Evolutionary conservation across 192 early-diverging fungal genomes (phyloP).

Genomic region (Backusella australiensis): DNA sequence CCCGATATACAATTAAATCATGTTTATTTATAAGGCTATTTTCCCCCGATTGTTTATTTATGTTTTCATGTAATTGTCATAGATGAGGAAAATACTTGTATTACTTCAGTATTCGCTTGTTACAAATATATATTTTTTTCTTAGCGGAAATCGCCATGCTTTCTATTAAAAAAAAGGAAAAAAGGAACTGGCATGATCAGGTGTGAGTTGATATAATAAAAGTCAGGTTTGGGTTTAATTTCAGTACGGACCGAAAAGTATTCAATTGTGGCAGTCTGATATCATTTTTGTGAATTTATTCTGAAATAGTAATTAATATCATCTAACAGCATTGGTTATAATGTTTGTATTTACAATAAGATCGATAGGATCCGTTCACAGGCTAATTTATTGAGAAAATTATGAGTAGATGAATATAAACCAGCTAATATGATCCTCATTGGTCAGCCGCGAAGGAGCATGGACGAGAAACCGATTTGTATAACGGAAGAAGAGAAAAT

Average conservation of each 20-base stretch:
- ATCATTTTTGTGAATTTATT: background rate
- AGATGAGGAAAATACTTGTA: background rate
- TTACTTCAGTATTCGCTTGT: background rate
- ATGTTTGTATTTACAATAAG: background rate
- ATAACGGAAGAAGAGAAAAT: background rate
- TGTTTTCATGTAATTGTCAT: background rate
- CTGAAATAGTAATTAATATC: background rate
- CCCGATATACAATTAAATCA: slow-evolving; percentile 7
- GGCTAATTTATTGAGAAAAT: background rate
- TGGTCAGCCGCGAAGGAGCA: background rate
- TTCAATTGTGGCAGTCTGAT: background rate
- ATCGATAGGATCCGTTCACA: too few species aligned
- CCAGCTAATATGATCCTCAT: background rate
- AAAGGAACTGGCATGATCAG: background rate
- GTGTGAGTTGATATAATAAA: background rate
- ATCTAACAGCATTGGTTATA: background rate
- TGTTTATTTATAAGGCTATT: background rate
- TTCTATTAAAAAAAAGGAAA: background rate
- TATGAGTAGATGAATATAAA: background rate
- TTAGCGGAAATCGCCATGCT: background rate
- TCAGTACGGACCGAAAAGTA: background rate
- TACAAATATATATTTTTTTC: background rate
- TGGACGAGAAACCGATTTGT: background rate
- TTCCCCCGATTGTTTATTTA: slow-evolving; percentile 4
- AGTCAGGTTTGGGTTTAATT: background rate